phyloP scores from a whole-genome alignment of 2,329 filamentous ascomycete genomes.

The Graphilbum fragrans region DNA sequence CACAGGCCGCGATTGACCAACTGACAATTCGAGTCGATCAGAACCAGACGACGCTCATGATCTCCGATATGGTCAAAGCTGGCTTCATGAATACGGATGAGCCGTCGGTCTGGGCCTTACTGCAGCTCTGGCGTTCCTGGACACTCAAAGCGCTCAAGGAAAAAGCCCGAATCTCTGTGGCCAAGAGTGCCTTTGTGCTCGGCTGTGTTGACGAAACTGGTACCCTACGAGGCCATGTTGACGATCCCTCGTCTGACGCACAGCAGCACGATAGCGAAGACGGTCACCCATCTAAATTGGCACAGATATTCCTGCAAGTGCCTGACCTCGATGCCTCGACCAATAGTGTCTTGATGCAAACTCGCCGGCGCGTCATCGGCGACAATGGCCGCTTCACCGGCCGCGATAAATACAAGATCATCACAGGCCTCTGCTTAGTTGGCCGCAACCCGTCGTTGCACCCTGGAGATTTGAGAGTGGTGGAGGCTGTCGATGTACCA shows the following conservation, averaged over 20 bases:
- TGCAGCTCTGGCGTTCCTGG: conserved; percentile 81
- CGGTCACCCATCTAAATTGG: conserved; percentile 37
- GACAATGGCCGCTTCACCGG: conserved; percentile 16
- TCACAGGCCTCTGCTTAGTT: conserved; percentile 69
- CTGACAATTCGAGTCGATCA: conserved; percentile 71
- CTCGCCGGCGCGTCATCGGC: background rate
- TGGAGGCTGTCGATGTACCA: conserved; percentile 66
- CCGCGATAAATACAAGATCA: conserved; percentile 37
- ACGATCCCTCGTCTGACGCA: conserved; percentile 22
- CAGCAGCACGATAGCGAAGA: conserved; percentile 11
- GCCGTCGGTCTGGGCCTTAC: conserved; percentile 68
- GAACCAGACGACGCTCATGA: conserved; percentile 63
- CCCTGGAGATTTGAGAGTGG: conserved; percentile 80
- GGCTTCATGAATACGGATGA: conserved; percentile 67
- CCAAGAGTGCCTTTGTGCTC: conserved; percentile 75
- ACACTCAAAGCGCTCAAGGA: conserved; percentile 84
- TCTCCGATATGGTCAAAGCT: conserved; percentile 65
- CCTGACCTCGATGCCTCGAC: conserved; percentile 30
- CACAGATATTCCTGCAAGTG: conserved; percentile 84
- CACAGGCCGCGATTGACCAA: conserved; percentile 50
- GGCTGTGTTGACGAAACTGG: conserved; percentile 81
- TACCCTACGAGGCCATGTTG: conserved; percentile 50
- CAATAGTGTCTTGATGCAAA: conserved; percentile 23
- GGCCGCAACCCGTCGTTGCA: conserved; percentile 91
- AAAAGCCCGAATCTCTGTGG: conserved; percentile 74